These are phyloP conservation scores for Beta macrorhiza DNA, from an alignment of 179 eudicot species.

Conservation along the genomic window DNA sequence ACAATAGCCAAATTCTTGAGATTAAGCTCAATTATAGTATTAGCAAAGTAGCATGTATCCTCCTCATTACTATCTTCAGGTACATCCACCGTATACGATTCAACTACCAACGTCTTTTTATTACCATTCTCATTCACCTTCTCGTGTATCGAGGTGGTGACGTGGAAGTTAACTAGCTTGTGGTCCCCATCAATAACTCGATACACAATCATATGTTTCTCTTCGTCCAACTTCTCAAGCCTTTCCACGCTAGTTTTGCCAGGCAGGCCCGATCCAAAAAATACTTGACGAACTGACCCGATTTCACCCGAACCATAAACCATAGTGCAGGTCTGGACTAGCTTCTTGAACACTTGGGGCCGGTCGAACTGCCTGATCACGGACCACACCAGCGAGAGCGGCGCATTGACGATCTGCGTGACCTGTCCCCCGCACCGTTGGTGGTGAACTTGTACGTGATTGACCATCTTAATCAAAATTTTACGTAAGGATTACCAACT, in stretches of 20 bases:
- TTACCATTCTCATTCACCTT: not conserved
- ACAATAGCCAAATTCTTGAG: conserved; percentile 25
- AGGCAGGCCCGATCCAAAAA: conserved; percentile 9
- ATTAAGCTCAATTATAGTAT: conserved; percentile 18
- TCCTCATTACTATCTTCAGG: conserved; percentile 31
- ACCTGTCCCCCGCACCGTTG: conserved; percentile 1
- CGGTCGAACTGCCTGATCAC: conserved; percentile 17
- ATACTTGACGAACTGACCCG: not conserved
- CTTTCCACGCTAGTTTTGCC: conserved; percentile 19
- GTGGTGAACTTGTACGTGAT: not conserved
- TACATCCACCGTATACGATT: conserved; percentile 24
- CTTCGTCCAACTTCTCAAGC: conserved; percentile 16
- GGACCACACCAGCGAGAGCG: conserved; percentile 18
- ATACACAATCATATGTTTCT: not conserved
- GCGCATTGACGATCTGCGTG: conserved; percentile 8
- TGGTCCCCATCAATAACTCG: conserved; percentile 25
- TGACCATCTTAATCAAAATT: not conserved
- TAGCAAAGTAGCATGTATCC: conserved; percentile 26
- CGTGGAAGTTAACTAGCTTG: conserved; percentile 17
- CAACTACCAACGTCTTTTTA: conserved; percentile 14
- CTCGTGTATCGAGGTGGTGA: conserved; percentile 17
- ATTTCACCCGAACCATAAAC: conserved; percentile 18
- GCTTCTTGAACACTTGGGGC: conserved; percentile 13
- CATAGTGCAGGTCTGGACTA: not conserved
- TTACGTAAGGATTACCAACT: not conserved